Percentiles rank a stretch among this genome's conserved stretches.
These are phyloP conservation scores for Persicaria tinctoria DNA, from an alignment of 148 eudicot genomes.

Conservation along the genomic window DNA sequence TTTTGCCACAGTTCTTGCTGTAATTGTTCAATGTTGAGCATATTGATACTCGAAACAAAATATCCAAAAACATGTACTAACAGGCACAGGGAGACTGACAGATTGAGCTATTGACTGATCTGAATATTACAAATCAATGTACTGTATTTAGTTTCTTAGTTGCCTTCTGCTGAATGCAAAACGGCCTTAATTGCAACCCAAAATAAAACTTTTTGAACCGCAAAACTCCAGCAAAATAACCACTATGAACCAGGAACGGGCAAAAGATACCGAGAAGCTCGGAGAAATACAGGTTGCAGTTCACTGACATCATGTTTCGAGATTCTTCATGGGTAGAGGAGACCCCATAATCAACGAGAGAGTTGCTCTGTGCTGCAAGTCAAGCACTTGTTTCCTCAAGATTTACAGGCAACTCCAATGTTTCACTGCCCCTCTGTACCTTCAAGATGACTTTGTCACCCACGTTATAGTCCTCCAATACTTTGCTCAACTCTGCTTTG, in stretches of 20 bases:
- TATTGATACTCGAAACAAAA: no score
- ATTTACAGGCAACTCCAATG: conserved; percentile 54
- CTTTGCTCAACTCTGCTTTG: conserved; percentile 66
- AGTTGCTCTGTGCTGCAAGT: conserved; percentile 3
- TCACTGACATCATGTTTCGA: not conserved
- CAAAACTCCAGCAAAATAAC: not conserved
- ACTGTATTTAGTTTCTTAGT: not conserved
- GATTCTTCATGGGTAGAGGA: not conserved
- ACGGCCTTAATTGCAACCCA: not conserved
- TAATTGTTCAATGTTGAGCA: no score
- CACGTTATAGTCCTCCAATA: conserved; percentile 64
- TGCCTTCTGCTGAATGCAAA: not conserved
- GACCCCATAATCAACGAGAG: not conserved
- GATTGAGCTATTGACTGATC: not conserved
- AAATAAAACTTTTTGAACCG: not conserved
- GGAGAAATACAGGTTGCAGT: not conserved
- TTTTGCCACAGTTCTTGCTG: no score
- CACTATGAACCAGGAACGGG: not conserved
- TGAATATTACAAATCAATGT: not conserved
- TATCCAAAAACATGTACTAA: not conserved
- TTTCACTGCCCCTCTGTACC: conserved; percentile 58
- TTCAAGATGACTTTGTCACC: conserved; percentile 70
- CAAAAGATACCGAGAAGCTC: not conserved
- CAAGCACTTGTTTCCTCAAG: conserved; percentile 57
- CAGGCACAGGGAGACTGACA: not conserved